Conservation (phyloP, 179 eudicot genomes). For the Patellifolia procumbens region DNA sequence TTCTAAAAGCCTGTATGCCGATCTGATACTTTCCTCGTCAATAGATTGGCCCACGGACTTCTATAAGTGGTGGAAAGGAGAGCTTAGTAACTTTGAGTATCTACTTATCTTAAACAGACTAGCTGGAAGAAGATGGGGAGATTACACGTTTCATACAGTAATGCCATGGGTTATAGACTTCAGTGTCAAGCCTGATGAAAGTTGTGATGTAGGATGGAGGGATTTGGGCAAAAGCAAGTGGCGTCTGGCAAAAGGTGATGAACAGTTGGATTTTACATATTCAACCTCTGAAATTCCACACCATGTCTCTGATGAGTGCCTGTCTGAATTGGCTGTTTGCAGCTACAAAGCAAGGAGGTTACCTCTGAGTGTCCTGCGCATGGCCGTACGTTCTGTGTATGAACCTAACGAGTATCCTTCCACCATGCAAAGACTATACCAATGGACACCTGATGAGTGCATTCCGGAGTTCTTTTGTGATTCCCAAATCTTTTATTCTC, state of each 20-base stretch:
- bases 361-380: constrained; percentile 77
- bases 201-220: constrained; percentile 72
- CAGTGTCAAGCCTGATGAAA: constrained; percentile 73
- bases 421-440: constrained; percentile 87
- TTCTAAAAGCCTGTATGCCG: constrained; percentile 58
- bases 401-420: constrained; percentile 99
- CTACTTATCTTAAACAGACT: constrained; percentile 76
- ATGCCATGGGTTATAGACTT: constrained; percentile 99
- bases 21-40: constrained; percentile 51
- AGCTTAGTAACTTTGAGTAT: constrained; percentile 84
- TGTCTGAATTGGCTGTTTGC: constrained; percentile 97
- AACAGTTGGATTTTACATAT: constrained; percentile 94
- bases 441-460: constrained; percentile 99
- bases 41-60: constrained; percentile 71
- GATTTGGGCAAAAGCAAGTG: constrained; percentile 93
- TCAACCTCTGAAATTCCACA: constrained; percentile 92
- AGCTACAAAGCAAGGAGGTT: constrained; percentile 97
- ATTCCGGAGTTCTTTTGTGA: constrained; percentile 95
- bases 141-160: constrained; percentile 83
- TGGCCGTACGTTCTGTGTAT: constrained; percentile 94
- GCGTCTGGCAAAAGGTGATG: constrained; percentile 98
- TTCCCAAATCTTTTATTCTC: constrained; percentile 66
- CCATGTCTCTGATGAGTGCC: constrained; percentile 96
- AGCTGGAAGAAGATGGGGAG: constrained; percentile 99
- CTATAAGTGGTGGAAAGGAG: constrained; percentile 82